Percentiles rank a stretch among this genome's conserved stretches.
phyloP scores from a whole-genome alignment of 495 filamentous ascomycete genomes.

The Daldinia grandis region DNA sequence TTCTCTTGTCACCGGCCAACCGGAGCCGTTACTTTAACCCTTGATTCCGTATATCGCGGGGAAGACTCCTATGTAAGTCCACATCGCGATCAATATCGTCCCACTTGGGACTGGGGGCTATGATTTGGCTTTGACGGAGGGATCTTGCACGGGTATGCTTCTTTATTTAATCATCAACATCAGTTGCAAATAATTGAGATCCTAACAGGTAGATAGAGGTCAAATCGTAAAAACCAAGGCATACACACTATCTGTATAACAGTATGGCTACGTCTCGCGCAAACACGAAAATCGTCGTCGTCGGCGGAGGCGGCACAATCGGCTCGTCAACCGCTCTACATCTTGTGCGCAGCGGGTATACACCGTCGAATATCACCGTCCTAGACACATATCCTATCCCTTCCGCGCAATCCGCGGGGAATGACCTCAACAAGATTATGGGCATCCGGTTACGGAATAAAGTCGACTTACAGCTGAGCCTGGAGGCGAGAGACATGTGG shows the following conservation, averaged over 20 bases:
- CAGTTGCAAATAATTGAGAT: background rate
- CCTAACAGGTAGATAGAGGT: background rate
- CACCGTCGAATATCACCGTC: slow-evolving; percentile 41
- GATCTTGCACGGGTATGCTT: background rate
- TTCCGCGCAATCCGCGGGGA: slow-evolving; percentile 41
- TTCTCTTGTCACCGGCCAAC: slow-evolving; percentile 12
- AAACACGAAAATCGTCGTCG: slow-evolving; percentile 34
- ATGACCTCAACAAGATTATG: slow-evolving; percentile 45
- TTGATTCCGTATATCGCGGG: background rate
- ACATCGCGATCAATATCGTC: slow-evolving; percentile 21
- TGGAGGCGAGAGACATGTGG: slow-evolving; percentile 43
- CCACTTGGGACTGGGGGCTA: slow-evolving; percentile 1
- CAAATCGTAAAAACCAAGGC: background rate
- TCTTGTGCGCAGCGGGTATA: slow-evolving; percentile 37
- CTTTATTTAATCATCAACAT: slow-evolving; percentile 1
- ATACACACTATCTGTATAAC: background rate
- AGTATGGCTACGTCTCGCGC: slow-evolving; percentile 33
- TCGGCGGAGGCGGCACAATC: slow-evolving; percentile 41
- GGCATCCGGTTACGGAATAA: slow-evolving; percentile 35
- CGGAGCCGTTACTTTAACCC: background rate
- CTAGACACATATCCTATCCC: slow-evolving; percentile 42
- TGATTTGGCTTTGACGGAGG: background rate
- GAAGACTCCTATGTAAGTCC: slow-evolving; percentile 4
- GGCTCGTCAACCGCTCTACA: slow-evolving; percentile 42
- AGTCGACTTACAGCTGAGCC: slow-evolving; percentile 37